A percentile compares a stretch with the other conserved stretches of the same genome.
phyloP scores from a whole-genome alignment of 495 filamentous ascomycete species.

The Aspergillus sclerotiicarbonarius region DNA sequence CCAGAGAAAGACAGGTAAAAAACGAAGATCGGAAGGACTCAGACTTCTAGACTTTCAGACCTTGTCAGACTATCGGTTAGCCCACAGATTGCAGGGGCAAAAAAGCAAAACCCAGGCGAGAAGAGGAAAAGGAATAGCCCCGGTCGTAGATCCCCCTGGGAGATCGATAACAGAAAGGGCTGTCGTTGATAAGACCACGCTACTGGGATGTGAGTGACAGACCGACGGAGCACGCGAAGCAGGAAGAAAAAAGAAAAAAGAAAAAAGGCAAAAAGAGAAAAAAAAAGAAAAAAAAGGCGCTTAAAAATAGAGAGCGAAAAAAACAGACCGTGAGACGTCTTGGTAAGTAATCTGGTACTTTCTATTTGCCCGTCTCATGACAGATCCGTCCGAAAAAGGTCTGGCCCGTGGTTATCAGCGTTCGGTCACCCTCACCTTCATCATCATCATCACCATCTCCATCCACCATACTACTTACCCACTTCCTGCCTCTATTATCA shows the following conservation, averaged over 20 bases:
- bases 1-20: background rate
- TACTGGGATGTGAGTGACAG: slow-evolving; percentile 7
- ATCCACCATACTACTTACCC: slow-evolving; percentile 18
- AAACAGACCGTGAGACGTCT: background rate
- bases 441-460: slow-evolving; percentile 7
- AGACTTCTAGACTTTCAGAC: slow-evolving; percentile 2
- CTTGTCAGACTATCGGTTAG: slow-evolving; percentile 8
- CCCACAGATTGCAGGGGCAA: slow-evolving; percentile 8
- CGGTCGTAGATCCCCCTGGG: slow-evolving; percentile 25
- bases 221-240: background rate
- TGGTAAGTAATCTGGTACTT: slow-evolving; percentile 7
- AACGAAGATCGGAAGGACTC: background rate
- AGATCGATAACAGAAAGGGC: slow-evolving; percentile 23
- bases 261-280: slow-evolving; percentile 19
- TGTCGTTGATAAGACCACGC: slow-evolving; percentile 20
- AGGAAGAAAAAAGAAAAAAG: background rate
- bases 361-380: slow-evolving; percentile 1
- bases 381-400: slow-evolving; percentile 14
- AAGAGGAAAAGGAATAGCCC: slow-evolving; percentile 8
- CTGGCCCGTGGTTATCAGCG: slow-evolving; percentile 19
- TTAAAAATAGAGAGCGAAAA: background rate
- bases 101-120: slow-evolving; percentile 12
- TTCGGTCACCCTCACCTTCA: slow-evolving; percentile 3
- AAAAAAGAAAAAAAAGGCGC: background rate
- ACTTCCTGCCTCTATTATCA: slow-evolving; percentile 6